Base-by-base conservation (phyloP, 352 stramenopile species). In the Pythium brassicae region DNA sequence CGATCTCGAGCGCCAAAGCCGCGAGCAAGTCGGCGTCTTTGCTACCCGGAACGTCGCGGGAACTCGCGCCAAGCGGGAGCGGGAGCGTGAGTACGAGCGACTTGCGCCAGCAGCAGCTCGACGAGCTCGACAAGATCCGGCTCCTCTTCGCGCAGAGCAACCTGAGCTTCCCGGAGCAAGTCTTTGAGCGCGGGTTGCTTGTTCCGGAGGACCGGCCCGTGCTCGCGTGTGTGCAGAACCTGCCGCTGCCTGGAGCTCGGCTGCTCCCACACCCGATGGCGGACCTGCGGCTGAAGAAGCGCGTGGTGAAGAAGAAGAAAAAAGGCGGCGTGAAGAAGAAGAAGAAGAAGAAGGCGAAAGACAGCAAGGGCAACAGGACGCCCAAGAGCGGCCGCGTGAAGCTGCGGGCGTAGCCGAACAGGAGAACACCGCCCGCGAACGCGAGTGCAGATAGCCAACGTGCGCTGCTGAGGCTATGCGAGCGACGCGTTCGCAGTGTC, bases 71-170 rank as follows among this genome's bases (percentile, higher is more conserved):
- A 11, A 50, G 20, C 17, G 35, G 48, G 3, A 50, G 20, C 17
- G 35, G 48, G 3, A 55, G 46, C 37, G 26, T 68, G 9, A 89
- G 80, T 39, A 75, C 69, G n/a, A 91, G 81, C 29, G 76, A 84
- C 9, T 60, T 89, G 49, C 74, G 81, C 15, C 59, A 65, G 1
- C 62, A 76, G 26, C 77, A 91, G 47, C 55, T 86, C 32, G 53
- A 76, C 22, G 81, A 91, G 39, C 29, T 91, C 25, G 76, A 87
- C 35, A 78, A 84, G 12, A 89, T 91, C 53, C 78, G 76, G 2
- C 50, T 63, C 0, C 59, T 87, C 2, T 91, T 91, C 32, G 64
- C 85, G 49, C 63, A 67, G 25, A 73, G 84, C 57, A 63, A 81
- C 17, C 59, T 91, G 39, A 47, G 56, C 4, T 73, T 87, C 26